phyloP scores from a whole-genome alignment of 495 filamentous ascomycete genomes.

The Aspergillus biplanus region DNA sequence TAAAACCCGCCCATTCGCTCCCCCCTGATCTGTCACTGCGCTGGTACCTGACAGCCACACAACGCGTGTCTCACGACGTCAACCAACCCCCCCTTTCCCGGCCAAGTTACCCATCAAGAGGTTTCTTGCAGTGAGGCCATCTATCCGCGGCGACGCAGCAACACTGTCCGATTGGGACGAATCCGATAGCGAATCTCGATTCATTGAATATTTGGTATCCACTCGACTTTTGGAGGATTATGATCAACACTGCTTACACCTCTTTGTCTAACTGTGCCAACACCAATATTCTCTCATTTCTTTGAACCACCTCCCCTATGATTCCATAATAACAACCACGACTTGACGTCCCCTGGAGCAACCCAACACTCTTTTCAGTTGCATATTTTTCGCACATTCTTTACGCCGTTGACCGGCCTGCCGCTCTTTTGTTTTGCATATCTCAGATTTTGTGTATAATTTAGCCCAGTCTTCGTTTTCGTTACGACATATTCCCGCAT shows the following conservation, averaged over 20 bases:
- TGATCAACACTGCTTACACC: conserved; percentile 30
- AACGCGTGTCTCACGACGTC: conserved; percentile 30
- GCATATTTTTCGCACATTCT: conserved; percentile 21
- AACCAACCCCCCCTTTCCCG: conserved; percentile 13
- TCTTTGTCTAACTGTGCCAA: conserved; percentile 12
- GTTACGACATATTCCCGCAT: conserved; percentile 12
- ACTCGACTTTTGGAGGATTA: conserved; percentile 28
- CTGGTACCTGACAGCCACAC: conserved; percentile 24
- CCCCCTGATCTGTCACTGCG: conserved; percentile 17
- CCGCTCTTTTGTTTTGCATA: conserved; percentile 25
- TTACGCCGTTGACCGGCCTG: conserved; percentile 38
- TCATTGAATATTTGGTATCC: conserved; percentile 15
- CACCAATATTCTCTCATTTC: conserved; percentile 32
- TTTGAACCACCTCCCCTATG: conserved; percentile 27
- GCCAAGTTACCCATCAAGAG: conserved; percentile 3
- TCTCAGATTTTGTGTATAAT: conserved; percentile 7
- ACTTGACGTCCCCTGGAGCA: conserved; percentile 49
- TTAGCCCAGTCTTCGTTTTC: conserved; percentile 10
- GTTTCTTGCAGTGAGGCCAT: conserved; percentile 15
- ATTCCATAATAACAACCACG: conserved; percentile 41
- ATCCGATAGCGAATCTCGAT: conserved; percentile 12
- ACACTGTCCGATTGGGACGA: conserved; percentile 16
- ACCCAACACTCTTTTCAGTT: conserved; percentile 35
- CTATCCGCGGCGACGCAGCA: conserved; percentile 18
- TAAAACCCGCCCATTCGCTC: conserved; percentile 1